Evolutionary conservation across 1,284 basidiomycete species (phyloP), one percentile per base, ranked within the genome.

Genomic region (Ceratobasidium sp.): DNA sequence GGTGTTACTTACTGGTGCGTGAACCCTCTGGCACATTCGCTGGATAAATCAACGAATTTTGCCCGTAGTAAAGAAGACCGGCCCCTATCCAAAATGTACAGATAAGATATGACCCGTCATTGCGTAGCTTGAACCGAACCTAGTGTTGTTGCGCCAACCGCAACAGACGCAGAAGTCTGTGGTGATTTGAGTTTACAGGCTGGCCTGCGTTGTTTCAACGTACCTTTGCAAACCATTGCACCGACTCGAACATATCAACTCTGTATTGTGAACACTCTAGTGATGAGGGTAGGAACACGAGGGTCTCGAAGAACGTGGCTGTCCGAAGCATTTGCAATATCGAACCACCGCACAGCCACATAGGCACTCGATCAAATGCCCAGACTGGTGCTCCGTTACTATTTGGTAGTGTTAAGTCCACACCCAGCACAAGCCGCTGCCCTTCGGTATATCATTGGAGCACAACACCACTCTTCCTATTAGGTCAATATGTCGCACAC

Each of bases 31-130:
- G 95, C 81, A 93, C 93, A n/a, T 93, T 91, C 35, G 94, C 92
- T 0, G 96, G 96, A 83, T 97, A 97, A 83, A 97, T 96, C 70
- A 97, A 87, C 80, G 90, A 93, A 82, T 92, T 93, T 84, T 97
- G 96, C 52, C 93, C 93, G 82, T 94, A 96, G 82, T 92, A 95
- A 46, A 95, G 88, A 52, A 96, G 87, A 7, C 93, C 93, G 57
- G 90, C 88, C 77, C 91, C 93, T 90, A 83, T 57, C 23, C 16
- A 2, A 30, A 18, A 48, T 33, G 6, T 18, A 20, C n/a, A 23
- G 2, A 20, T 62, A 46, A 27, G 54, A 33, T 60, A 65, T 46
- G 1, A 23, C 18, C 27, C 1, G 16, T 2, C 20, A 44, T n/a
- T 12, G 41, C 7, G 55, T 12, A 23, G 30, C 57, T 18, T 20